Percentiles rank a stretch among this genome's conserved stretches.
These are phyloP conservation scores for Stentor coeruleus DNA, from an alignment of 73 alveolate species.

Conservation along the genomic window DNA sequence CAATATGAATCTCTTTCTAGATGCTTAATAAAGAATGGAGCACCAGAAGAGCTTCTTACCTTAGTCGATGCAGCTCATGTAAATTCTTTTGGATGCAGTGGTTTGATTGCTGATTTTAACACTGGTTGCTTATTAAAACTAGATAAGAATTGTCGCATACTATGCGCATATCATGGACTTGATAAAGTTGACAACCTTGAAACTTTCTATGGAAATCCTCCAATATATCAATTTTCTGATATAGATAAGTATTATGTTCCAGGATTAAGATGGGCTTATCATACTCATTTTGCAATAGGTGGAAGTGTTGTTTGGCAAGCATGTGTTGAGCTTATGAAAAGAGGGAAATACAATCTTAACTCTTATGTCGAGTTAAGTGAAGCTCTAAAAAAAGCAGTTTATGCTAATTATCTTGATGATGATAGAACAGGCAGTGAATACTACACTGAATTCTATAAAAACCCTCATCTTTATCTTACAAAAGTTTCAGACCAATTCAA, in stretches of 20 bases:
- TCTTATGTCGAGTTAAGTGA: background rate
- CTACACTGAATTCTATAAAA: background rate
- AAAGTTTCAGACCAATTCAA: background rate
- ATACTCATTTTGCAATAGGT: constrained; percentile 1
- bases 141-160: background rate
- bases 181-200: background rate
- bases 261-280: background rate
- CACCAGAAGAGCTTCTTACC: background rate
- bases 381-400: background rate
- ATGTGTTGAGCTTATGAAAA: background rate
- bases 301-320: background rate
- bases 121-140: constrained; percentile 17
- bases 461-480: background rate
- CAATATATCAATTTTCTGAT: background rate
- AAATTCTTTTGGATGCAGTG: background rate
- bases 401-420: background rate
- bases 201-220: background rate
- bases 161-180: constrained; percentile 8
- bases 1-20: constrained; percentile 10
- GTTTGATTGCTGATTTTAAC: background rate
- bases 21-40: background rate
- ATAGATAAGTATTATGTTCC: background rate
- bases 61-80: background rate
- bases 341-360: background rate
- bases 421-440: background rate